Evolutionary conservation across 2,329 filamentous ascomycete genomes (phyloP), one percentile per base, ranked within the genome.

Genomic region (Pestalotiopsis sp.): DNA sequence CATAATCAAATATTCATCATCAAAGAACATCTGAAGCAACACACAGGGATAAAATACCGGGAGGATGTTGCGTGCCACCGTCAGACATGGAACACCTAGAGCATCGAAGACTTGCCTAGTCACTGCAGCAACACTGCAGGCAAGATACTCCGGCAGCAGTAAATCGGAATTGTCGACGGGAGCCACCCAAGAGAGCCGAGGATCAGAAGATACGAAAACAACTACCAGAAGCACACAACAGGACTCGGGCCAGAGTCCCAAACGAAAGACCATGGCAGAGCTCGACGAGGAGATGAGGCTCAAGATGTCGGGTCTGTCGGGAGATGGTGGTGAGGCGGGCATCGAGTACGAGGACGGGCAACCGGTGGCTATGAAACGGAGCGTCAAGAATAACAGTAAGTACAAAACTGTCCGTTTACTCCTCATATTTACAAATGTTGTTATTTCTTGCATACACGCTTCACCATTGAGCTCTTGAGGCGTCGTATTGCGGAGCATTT

Each of bases 301-400:
- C 69, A 92, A 90, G 70, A 84, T 95, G 74, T 90, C 92, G 72
- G 88, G 85, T 12, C 82, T 91, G 38, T 85, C 91, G 0, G 92
- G 92, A 0, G 92, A 91, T 57, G 92, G 92, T 4, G 92, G 93
- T 9, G 87, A 86, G 31, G 84, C 91, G 3, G 93, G 92, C 0
- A 82, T 95, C 4, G 92, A 94, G 78, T 91, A 92, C 70, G 92
- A 95, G 78, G 86, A 93, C 73, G 93, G 93, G 0, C 86, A 91
- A 77, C 89, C 92, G 0, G 89, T 89, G 5, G 84, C 90, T 0
- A 91, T 95, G 86, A 94, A 93, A 80, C 83, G 92, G 64, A 86
- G 90, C 45, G 92, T 95, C 12, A 90, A 86, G 77, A 88, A 91
- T 66, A 94, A 94, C 45, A 52, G 45, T 52, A 4, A 52, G 45